Percentiles rank a stretch among this genome's conserved stretches.
phyloP scores from a whole-genome alignment of 495 filamentous ascomycete species.

The Hypomontagnella monticulosa region DNA sequence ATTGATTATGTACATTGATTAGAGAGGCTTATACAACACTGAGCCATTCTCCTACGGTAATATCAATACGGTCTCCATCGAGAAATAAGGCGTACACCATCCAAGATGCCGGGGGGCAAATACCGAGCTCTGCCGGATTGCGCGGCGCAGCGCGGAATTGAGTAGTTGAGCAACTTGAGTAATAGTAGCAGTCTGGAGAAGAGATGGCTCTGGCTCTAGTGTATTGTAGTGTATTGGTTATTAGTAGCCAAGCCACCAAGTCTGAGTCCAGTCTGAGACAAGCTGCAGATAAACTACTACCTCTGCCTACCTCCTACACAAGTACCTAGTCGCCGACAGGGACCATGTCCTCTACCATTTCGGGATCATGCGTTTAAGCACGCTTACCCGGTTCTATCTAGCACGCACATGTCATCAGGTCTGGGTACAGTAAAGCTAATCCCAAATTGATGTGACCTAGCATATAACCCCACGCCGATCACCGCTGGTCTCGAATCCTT shows the following conservation, averaged over 20 bases:
- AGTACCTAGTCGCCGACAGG: constrained; percentile 36
- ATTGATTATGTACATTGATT: constrained; percentile 32
- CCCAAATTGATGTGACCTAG: constrained; percentile 40
- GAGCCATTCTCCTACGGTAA: no score
- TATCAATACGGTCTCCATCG: not conserved
- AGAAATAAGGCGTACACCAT: constrained; percentile 4
- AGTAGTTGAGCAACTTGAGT: no score
- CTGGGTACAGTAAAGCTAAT: constrained; percentile 37
- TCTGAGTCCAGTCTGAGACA: not conserved
- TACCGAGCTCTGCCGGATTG: constrained; percentile 19
- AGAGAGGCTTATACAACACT: not conserved
- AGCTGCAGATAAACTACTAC: constrained; percentile 24
- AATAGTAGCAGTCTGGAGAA: constrained; percentile 10
- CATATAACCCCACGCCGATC: constrained; percentile 42
- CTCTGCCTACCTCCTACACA: constrained; percentile 15
- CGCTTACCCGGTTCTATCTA: constrained; percentile 44
- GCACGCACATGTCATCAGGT: constrained; percentile 38
- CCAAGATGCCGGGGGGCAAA: constrained; percentile 2
- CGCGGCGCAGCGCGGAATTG: constrained; percentile 25
- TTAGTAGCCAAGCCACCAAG: not conserved
- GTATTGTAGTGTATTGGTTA: not conserved
- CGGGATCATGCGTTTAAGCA: constrained; percentile 36
- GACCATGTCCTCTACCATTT: constrained; percentile 35
- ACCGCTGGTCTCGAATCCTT: constrained; percentile 40
- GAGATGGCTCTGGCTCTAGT: constrained; percentile 1